These are phyloP conservation scores for Globisporangium polare DNA, from an alignment of 352 stramenopile genomes.

Conservation along the genomic window DNA sequence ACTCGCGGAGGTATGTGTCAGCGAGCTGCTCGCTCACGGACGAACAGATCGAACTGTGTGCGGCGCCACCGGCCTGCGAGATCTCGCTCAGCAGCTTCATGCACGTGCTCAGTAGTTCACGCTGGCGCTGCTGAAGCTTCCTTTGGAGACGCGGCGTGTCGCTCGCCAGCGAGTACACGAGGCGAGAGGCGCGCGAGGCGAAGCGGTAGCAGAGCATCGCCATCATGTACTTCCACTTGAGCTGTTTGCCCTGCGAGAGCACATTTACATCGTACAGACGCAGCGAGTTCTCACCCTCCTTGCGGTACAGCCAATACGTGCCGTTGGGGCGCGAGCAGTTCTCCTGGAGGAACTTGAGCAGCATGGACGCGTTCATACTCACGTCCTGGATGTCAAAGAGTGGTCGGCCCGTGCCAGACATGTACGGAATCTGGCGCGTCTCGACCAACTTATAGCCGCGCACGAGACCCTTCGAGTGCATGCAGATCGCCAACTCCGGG, in stretches of 20 bases:
- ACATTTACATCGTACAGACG: conserved; percentile 83
- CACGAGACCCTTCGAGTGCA: conserved; percentile 83
- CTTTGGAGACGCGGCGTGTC: conserved; percentile 53
- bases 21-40: conserved; percentile 79
- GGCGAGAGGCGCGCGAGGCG: conserved; percentile 58
- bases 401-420: conserved; percentile 50
- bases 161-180: conserved; percentile 54
- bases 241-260: conserved; percentile 73
- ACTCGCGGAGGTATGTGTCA: conserved; percentile 77
- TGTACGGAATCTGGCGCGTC: conserved; percentile 79
- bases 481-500: conserved; percentile 79
- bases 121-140: conserved; percentile 68
- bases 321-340: conserved; percentile 81
- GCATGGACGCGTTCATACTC: conserved; percentile 82
- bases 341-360: conserved; percentile 84
- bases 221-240: conserved; percentile 92
- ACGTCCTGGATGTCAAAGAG: conserved; percentile 86
- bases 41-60: conserved; percentile 74
- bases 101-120: conserved; percentile 73
- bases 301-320: conserved; percentile 82
- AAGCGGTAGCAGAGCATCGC: conserved; percentile 88
- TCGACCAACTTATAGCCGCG: conserved; percentile 84
- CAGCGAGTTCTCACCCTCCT: conserved; percentile 73
- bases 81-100: conserved; percentile 75
- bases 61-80: conserved; percentile 42